Evolutionary conservation across 139 green algal genomes (phyloP).

Genomic region (Chlamydomonas sphaeroides): DNA sequence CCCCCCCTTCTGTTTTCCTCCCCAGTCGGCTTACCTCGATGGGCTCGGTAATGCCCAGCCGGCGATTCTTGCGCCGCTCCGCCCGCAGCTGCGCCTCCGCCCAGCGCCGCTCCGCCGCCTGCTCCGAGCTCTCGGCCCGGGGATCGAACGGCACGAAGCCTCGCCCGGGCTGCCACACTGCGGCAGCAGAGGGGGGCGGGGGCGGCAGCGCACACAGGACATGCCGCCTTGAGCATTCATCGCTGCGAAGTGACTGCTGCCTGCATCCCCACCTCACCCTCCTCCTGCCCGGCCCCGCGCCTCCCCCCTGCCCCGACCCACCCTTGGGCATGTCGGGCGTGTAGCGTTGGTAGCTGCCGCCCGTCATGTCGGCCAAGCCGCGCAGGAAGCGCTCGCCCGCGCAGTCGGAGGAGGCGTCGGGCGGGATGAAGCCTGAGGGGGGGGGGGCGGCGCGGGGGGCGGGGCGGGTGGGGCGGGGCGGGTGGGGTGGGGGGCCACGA

Average conservation of each 20-base stretch:
- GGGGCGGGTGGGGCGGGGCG: too few species aligned
- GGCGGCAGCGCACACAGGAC: too few species aligned
- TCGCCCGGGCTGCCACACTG: conserved; percentile 44
- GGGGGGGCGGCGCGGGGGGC: not conserved
- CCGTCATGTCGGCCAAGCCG: conserved; percentile 55
- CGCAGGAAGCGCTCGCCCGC: conserved; percentile 65
- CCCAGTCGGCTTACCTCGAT: conserved; percentile 29
- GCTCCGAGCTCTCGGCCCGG: conserved; percentile 37
- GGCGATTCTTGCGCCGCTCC: conserved; percentile 58
- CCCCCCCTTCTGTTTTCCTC: too few species aligned
- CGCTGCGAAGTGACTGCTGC: too few species aligned
- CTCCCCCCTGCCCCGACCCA: not conserved
- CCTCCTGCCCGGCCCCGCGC: too few species aligned
- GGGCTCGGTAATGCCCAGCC: conserved; percentile 50
- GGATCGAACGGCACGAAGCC: conserved; percentile 52
- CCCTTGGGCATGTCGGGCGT: conserved; percentile 29
- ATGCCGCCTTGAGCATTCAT: too few species aligned
- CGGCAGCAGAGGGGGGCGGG: not conserved
- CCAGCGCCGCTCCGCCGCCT: conserved; percentile 56
- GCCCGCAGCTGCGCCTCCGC: conserved; percentile 56
- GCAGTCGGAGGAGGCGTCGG: conserved; percentile 39
- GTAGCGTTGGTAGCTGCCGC: conserved; percentile 64
- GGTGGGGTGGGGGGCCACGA: not conserved
- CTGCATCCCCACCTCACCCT: too few species aligned
- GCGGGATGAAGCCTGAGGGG: conserved; percentile 63